phyloP scores from a whole-genome alignment of 371 early-diverging fungal species.

The Lichtheimia ramosa region DNA sequence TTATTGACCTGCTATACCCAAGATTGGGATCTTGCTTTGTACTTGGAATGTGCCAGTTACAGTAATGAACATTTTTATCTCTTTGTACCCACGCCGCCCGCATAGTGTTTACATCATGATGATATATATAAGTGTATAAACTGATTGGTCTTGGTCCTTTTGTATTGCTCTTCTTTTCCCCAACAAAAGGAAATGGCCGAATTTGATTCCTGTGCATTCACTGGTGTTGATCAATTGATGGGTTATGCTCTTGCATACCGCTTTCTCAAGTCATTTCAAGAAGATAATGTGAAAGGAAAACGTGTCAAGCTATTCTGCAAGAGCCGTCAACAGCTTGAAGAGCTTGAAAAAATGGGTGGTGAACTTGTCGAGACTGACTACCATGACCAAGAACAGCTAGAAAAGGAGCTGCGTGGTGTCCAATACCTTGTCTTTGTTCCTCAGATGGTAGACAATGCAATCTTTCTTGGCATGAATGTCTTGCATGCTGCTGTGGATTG shows the following conservation, averaged over 20 bases:
- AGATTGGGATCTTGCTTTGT: no score
- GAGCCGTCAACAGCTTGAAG: conserved; percentile 15
- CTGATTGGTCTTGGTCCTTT: no score
- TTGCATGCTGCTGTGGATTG: conserved; percentile 18
- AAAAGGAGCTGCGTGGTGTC: conserved; percentile 14
- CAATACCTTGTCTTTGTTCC: conserved; percentile 20
- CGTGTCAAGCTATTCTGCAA: conserved; percentile 26
- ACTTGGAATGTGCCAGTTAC: no score
- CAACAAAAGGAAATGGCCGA: no score
- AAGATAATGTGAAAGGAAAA: neutral
- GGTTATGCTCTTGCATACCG: conserved; percentile 30
- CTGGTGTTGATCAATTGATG: conserved; percentile 29
- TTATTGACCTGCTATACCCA: no score
- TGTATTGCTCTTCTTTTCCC: no score
- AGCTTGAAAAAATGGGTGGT: conserved; percentile 28
- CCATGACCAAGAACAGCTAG: conserved; percentile 20
- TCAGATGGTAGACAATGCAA: conserved; percentile 22
- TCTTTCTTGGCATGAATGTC: conserved; percentile 24
- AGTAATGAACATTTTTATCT: no score
- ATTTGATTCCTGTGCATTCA: conserved; percentile 15
- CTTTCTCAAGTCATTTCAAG: conserved; percentile 10
- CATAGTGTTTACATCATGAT: no score
- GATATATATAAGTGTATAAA: no score
- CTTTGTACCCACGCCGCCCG: no score
- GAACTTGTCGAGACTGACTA: conserved; percentile 28